Evolutionary conservation across 192 early-diverging fungal genomes (phyloP).

Genomic region (Gigaspora rosea): DNA sequence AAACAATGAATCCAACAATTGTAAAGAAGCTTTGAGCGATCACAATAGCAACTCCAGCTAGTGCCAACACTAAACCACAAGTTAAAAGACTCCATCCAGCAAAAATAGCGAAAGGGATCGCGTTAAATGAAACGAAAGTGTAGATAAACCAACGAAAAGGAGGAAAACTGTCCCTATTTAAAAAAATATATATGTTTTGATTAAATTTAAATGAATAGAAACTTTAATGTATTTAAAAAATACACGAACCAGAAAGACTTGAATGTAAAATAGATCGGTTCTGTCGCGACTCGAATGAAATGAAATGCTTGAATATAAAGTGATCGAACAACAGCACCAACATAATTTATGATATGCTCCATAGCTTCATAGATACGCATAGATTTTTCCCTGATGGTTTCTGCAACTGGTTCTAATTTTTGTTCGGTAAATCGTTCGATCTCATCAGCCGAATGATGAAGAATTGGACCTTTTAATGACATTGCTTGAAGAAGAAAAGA

Average conservation of each 20-base stretch:
- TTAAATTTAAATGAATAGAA: not conserved
- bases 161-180: not conserved
- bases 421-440: not conserved
- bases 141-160: not conserved
- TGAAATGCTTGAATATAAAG: not conserved
- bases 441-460: not conserved
- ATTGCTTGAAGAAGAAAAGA: too few relatives aligned
- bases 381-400: not conserved
- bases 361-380: not conserved
- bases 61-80: not conserved
- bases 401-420: not conserved
- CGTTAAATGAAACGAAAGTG: not conserved
- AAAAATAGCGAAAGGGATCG: not conserved
- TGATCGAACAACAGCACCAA: not conserved
- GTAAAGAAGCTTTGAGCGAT: not conserved
- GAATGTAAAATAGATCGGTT: too few relatives aligned
- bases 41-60: slow-evolving; percentile 16
- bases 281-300: not conserved
- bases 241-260: too few relatives aligned
- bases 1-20: not conserved
- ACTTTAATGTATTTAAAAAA: too few relatives aligned
- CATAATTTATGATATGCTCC: not conserved
- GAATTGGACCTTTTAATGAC: not conserved
- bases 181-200: not conserved
- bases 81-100: slow-evolving; percentile 4